Evolutionary conservation across 73 alveolate genomes (phyloP), one percentile per base, ranked within the genome.

Genomic region (Diophrys appendiculata): DNA sequence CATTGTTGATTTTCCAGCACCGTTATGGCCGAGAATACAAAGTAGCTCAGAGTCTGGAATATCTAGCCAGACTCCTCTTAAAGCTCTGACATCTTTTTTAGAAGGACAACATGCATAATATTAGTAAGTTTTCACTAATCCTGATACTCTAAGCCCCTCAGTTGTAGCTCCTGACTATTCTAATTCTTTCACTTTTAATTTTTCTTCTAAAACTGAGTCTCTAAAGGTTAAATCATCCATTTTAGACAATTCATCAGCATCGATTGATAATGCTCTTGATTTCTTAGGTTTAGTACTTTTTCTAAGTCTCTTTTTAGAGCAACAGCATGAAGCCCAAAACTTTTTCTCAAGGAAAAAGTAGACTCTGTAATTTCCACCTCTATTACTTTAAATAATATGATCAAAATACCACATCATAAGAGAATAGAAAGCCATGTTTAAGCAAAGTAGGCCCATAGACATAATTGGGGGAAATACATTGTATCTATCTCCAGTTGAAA

Each of bases 1-100:
- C 69, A 94, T 67, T 0, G 98, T 94, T 14, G 97, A 73, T 64
- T 94, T 94, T 25, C 98, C 98, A 23, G 98, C 98, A 14, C 98
- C 98, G 79, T 94, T 94, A 65, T 94, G 97, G 0, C 98, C 98
- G 1, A 94, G 83, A 0, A 94, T 70, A 26, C 93, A 87, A 33
- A 94, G 54, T 25, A 90, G 72, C 69, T 94, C 96, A 22, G 71
- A 78, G 54, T 95, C 92, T 69, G 92, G 88, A 70, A 84, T 73
- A 69, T 90, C 94, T 67, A 78, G 84, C 80, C 81, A 88, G 55
- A 89, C 79, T 73, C 96, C 96, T 69, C 84, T 84, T 25, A 78
- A 68, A 0, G 92, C 92, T 25, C 78, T 34, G 28, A 77, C 78
- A 53, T 84, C 92, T 28, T 84, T 78, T 13, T 77, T 56, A 22